phyloP scores from a whole-genome alignment of 1,284 basidiomycete genomes.

The Boletellus dicymbophilus region DNA sequence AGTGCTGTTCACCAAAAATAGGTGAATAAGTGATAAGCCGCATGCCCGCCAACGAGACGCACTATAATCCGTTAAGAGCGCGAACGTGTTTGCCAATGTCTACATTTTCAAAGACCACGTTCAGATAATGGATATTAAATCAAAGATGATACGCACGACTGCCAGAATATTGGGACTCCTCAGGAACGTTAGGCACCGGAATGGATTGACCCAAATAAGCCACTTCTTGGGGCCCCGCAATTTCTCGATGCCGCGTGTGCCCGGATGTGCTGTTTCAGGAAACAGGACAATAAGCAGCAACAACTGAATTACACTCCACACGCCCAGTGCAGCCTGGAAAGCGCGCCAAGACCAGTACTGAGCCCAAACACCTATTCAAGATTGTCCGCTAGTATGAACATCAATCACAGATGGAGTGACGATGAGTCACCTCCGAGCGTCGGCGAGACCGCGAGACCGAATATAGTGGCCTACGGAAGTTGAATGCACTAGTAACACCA shows the following conservation, averaged over 20 bases:
- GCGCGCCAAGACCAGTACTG: conserved; percentile 70
- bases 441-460: conserved; percentile 48
- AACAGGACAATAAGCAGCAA: conserved; percentile 51
- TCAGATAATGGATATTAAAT: background rate
- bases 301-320: conserved; percentile 45
- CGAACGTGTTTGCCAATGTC: conserved; percentile 41
- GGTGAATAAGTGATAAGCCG: background rate
- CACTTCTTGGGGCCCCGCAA: conserved; percentile 35
- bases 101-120: conserved; percentile 23
- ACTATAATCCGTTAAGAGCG: conserved; percentile 49
- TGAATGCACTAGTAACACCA: background rate
- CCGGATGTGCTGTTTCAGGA: conserved; percentile 71
- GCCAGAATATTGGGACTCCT: conserved; percentile 59
- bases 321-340: conserved; percentile 57
- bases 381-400: conserved; percentile 5
- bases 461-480: conserved; percentile 37
- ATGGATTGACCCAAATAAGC: conserved; percentile 60
- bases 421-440: conserved; percentile 41
- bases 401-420: background rate
- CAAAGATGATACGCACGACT: conserved; percentile 48
- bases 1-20: conserved; percentile 32
- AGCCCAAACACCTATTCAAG: conserved; percentile 48
- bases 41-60: conserved; percentile 11
- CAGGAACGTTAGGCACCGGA: conserved; percentile 52
- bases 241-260: conserved; percentile 46